phyloP scores from a whole-genome alignment of 2,329 filamentous ascomycete genomes.

The Bipolaris zeicola region DNA sequence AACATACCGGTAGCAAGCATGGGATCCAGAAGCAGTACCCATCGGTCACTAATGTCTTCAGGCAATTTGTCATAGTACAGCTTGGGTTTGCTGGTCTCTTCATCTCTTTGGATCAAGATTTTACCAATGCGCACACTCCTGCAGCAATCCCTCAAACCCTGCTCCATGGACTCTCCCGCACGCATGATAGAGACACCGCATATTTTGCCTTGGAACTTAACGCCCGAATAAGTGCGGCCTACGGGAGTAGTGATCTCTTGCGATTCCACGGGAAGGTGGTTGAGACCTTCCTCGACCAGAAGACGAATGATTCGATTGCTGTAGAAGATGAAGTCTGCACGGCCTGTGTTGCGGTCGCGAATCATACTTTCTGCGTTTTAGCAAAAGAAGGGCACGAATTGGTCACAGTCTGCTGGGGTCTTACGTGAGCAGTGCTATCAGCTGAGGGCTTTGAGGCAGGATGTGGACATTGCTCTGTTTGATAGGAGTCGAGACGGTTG shows the following conservation, averaged over 20 bases:
- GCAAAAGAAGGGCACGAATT: slow-evolving; percentile 1
- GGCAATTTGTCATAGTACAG: slow-evolving; percentile 98
- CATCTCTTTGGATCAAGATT: slow-evolving; percentile 95
- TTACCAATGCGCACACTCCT: slow-evolving; percentile 97
- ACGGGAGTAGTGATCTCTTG: slow-evolving; percentile 91
- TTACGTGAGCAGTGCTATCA: slow-evolving; percentile 97
- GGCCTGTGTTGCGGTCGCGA: slow-evolving; percentile 83
- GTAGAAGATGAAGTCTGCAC: slow-evolving; percentile 99
- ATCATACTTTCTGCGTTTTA: slow-evolving; percentile 72
- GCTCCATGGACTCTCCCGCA: slow-evolving; percentile 97
- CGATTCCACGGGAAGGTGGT: slow-evolving; percentile 90
- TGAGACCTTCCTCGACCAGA: slow-evolving; percentile 94
- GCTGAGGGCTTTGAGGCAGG: slow-evolving; percentile 89
- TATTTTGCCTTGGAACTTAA: slow-evolving; percentile 97
- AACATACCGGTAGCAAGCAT: slow-evolving; percentile 92
- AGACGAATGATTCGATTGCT: slow-evolving; percentile 97
- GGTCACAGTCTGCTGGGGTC: slow-evolving; percentile 48
- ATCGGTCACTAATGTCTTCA: slow-evolving; percentile 87
- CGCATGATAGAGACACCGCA: slow-evolving; percentile 99
- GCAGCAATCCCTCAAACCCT: slow-evolving; percentile 94
- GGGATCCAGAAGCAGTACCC: slow-evolving; percentile 94
- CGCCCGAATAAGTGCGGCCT: slow-evolving; percentile 83
- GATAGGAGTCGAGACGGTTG: slow-evolving; percentile 85
- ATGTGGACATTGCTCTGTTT: slow-evolving; percentile 86
- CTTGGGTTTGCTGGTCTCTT: slow-evolving; percentile 89